Conservation (phyloP, 495 filamentous ascomycete genomes). For the Xylaria flabelliformis region DNA sequence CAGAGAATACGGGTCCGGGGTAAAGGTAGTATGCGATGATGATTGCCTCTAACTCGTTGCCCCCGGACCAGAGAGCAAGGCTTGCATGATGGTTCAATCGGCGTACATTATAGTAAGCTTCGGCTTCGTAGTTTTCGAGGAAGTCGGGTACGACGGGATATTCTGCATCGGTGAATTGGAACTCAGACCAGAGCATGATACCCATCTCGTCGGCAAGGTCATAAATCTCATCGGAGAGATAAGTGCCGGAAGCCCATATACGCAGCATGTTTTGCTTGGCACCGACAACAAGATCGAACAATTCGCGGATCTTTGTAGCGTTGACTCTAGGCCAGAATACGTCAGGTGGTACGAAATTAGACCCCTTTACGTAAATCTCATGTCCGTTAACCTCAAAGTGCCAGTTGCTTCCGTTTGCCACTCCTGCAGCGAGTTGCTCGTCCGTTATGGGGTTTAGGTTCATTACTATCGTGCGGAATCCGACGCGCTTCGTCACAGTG, state of each 20-base stretch:
- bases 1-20: conserved; percentile 37
- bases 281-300: conserved; percentile 63
- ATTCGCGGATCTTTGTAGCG: conserved; percentile 54
- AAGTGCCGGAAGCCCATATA: conserved; percentile 70
- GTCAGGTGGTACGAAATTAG: conserved; percentile 71
- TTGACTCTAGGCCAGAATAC: conserved; percentile 72
- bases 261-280: conserved; percentile 76
- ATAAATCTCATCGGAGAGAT: conserved; percentile 71
- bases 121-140: conserved; percentile 63
- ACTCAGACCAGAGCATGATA: conserved; percentile 72
- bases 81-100: conserved; percentile 72
- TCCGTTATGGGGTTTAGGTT: conserved; percentile 67
- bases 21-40: conserved; percentile 50
- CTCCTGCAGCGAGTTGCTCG: conserved; percentile 60
- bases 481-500: conserved; percentile 61
- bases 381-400: conserved; percentile 74
- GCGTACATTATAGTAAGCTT: conserved; percentile 68
- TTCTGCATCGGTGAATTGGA: conserved; percentile 68
- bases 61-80: conserved; percentile 70
- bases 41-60: conserved; percentile 69
- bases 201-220: conserved; percentile 71
- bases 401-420: conserved; percentile 64
- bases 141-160: conserved; percentile 65
- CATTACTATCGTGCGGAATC: conserved; percentile 72
- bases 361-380: conserved; percentile 72